These are phyloP conservation scores for Neckera pumila DNA, from an alignment of 225 moss, liverwort and hornwort species.

Conservation along the genomic window DNA sequence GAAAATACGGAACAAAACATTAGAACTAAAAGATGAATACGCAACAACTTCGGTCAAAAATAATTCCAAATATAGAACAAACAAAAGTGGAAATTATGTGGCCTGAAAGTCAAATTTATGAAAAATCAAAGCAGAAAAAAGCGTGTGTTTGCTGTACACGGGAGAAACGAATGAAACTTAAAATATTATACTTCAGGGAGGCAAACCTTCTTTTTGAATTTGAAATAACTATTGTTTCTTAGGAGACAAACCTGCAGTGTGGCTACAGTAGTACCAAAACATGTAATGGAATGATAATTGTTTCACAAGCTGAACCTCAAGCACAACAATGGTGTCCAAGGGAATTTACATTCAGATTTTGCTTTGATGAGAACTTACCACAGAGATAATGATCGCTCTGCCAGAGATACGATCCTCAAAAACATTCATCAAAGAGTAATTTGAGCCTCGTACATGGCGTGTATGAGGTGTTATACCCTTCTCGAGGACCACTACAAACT, in stretches of 20 bases:
- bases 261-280: background rate
- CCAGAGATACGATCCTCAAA: slow-evolving; percentile 85
- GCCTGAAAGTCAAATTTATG: background rate
- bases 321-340: background rate
- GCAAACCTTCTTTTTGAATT: background rate
- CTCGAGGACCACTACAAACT: slow-evolving; percentile 62
- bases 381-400: slow-evolving; percentile 65
- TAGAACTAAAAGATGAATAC: background rate
- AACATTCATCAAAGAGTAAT: slow-evolving; percentile 78
- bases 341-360: background rate
- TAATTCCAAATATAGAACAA: background rate
- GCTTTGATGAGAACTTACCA: slow-evolving; percentile 20
- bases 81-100: background rate
- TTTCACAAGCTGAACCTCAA: background rate
- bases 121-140: background rate
- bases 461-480: slow-evolving; percentile 58
- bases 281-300: background rate
- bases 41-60: background rate
- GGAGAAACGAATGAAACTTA: background rate
- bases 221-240: background rate
- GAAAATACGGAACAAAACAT: background rate
- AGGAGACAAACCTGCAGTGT: background rate
- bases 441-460: slow-evolving; percentile 71
- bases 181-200: background rate
- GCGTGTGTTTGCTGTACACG: background rate